Base-by-base conservation (phyloP, 768 basidiomycete species). In the Mycena galericulata region DNA sequence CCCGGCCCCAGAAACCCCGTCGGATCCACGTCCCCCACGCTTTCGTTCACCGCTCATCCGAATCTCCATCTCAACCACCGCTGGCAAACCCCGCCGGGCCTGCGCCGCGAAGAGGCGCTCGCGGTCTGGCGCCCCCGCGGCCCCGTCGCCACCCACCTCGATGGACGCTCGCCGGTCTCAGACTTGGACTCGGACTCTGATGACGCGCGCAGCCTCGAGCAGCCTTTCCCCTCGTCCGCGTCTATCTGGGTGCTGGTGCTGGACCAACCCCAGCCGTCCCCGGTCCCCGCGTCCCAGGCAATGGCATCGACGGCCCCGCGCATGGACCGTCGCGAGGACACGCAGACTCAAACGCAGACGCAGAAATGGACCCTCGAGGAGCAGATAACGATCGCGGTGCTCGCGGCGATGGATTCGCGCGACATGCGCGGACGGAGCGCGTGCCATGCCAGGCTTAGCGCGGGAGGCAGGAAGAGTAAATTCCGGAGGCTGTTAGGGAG, bases 331-430 rank as follows among this genome's bases (percentile, higher is more conserved):
- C 29, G 34, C n/a, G 32, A 32, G 30, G 50, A 20, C 5, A n/a
- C 14, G 32, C n/a, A n/a, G n/a, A n/a, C n/a, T n/a, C n/a, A n/a
- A n/a, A n/a, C n/a, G n/a, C n/a, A n/a, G n/a, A n/a, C n/a, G n/a
- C 32, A n/a, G 29, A 34, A 26, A 49, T 68, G 70, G 70, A 50
- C 66, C 2, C n/a, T 72, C 47, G 70, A 68, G 59, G 79, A 79
- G 59, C 69, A 72, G 53, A 75, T 79, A 50, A 76, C 78, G 38
- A 65, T 78, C 30, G 72, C 77, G 27, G 64, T 79, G 43, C 63
- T 79, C 43, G 71, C 75, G 62, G 78, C 78, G 18, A 77, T 79
- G 78, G 78, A 78, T 55, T 59, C 51, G 22, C 74, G 74, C 30
- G 77, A 77, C 41, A 60, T 56, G 56, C 40, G 22, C 4, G 67